Evolutionary conservation across 305 asterid genomes (phyloP).

Genomic region (Petunia hybrid): DNA sequence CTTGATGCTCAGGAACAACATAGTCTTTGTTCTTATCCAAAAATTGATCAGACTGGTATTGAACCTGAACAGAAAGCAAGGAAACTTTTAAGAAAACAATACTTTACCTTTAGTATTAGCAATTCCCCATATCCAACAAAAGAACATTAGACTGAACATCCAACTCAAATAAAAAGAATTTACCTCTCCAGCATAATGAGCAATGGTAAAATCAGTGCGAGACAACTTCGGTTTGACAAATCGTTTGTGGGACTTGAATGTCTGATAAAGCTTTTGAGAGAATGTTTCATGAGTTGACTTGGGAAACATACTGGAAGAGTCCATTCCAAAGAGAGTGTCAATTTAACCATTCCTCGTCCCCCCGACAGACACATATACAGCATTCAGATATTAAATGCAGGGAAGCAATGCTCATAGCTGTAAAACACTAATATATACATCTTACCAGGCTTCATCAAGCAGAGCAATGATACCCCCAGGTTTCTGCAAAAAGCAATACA

Average conservation of each 20-base stretch:
- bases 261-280: conserved; percentile 93
- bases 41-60: conserved; percentile 86
- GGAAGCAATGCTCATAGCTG: conserved; percentile 5
- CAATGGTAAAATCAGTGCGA: conserved; percentile 89
- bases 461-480: conserved; percentile 98
- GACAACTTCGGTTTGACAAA: conserved; percentile 94
- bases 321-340: conserved; percentile 41
- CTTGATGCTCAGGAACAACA: conserved; percentile 96
- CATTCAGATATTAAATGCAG: conserved; percentile 1
- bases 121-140: conserved; percentile 35
- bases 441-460: conserved; percentile 98
- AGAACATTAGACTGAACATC: conserved; percentile 22
- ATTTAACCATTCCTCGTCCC: not conserved
- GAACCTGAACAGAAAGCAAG: conserved; percentile 65
- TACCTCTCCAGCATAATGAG: conserved; percentile 99
- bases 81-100: conserved; percentile 33
- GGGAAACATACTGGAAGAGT: conserved; percentile 89
- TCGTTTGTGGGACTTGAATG: conserved; percentile 84
- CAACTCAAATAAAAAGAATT: not conserved
- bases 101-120: conserved; percentile 18
- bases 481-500: conserved; percentile 62
- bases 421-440: not conserved
- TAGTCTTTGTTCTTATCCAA: conserved; percentile 96
- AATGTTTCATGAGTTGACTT: conserved; percentile 96
- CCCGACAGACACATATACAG: not conserved